Base-by-base conservation (phyloP, 306 rosid species). In the Corylus avellana region DNA sequence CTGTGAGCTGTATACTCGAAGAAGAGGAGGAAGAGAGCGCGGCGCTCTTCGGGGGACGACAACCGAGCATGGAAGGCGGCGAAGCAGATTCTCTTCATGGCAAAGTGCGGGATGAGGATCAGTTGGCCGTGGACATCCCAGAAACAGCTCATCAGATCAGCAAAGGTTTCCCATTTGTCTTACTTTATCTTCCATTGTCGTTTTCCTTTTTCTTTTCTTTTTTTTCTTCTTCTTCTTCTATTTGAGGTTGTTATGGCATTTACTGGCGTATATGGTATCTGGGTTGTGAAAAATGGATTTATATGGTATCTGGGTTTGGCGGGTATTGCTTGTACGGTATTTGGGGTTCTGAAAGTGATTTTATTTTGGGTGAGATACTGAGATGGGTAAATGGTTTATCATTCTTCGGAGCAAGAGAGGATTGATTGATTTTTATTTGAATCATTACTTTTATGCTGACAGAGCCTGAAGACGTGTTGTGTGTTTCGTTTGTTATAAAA, bases 131-230 rank as follows among this genome's bases (percentile, higher is more conserved):
- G n/a, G 83, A 78, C 56, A 77, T 78, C 54, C 97, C 97, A 16
- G 87, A 89, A n/a, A 92, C 97, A 1, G 93, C 94, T 9, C 98
- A 94, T 81, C 97, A 92, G 81, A 91, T 94, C 80, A 91, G 98
- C 90, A 73, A 58, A 14, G 54, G 66, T n/a, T 18, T 20, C n/a
- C 29, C 75, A 14, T 49, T 51, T 81, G 9, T 44, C 46, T 46
- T 70, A 5, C 8, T 70, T 22, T 27, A 18, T 67, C 17, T 12
- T 57, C 29, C 44, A 27, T 62, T 62, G 57, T 53, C n/a, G 18
- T 53, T 53, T 53, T 16, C 29, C 8, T 64, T 48, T 16, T 63
- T 13, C 37, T 11, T 20, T 57, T 22, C 0, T 9, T n/a, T 5
- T 7, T 53, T 25, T 54, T 12, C 59, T 64, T 47, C 49, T 7